Evolutionary conservation across 108 stramenopile genomes (phyloP).

Genomic region (Skeletonema menzelii): DNA sequence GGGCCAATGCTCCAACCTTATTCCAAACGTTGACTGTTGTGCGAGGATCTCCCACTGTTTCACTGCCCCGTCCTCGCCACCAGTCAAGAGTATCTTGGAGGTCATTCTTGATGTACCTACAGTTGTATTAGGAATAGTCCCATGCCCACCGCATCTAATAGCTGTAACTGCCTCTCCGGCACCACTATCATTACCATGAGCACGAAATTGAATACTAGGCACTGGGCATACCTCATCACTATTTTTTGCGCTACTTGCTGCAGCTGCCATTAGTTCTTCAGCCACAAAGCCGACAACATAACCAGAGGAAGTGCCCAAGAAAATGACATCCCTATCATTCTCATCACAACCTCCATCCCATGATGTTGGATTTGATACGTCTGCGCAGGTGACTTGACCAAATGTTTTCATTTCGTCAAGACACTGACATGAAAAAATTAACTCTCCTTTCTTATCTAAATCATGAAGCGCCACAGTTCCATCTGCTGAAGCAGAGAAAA

Average conservation of each 20-base stretch:
- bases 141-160: constrained; percentile 51
- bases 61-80: constrained; percentile 56
- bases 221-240: constrained; percentile 18
- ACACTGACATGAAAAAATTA: constrained; percentile 40
- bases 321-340: constrained; percentile 35
- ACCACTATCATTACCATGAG: constrained; percentile 46
- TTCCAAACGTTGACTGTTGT: constrained; percentile 16
- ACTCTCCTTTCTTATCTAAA: constrained; percentile 43
- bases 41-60: constrained; percentile 66
- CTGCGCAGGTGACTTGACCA: constrained; percentile 33
- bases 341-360: constrained; percentile 3
- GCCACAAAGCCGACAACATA: constrained; percentile 48
- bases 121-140: constrained; percentile 30
- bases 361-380: constrained; percentile 49
- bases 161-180: constrained; percentile 53
- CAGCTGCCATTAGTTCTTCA: constrained; percentile 24
- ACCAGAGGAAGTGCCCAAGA: constrained; percentile 50
- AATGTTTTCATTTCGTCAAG: constrained; percentile 9
- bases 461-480: constrained; percentile 63
- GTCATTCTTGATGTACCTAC: constrained; percentile 14
- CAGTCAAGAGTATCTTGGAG: constrained; percentile 52
- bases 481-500: constrained; percentile 58
- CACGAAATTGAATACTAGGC: constrained; percentile 51
- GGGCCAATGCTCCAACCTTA: constrained; percentile 66
- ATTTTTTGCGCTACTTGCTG: background rate